Evolutionary conservation across 371 early-diverging fungal genomes (phyloP).

Genomic region (Mortierella sp.): DNA sequence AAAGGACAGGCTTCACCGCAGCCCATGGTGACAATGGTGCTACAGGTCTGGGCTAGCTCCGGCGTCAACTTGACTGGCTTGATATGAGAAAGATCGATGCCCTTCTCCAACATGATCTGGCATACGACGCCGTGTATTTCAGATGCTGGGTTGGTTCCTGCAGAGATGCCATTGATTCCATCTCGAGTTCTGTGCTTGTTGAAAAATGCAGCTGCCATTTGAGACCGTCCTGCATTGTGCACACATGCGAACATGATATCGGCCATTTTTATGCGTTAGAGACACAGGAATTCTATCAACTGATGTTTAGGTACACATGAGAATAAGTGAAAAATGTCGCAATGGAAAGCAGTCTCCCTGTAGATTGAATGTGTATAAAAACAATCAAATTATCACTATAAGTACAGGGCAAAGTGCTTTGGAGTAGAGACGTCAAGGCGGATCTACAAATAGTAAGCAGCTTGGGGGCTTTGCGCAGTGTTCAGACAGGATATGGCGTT

Average conservation of each 20-base stretch:
- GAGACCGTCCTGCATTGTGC: slow-evolving; percentile 50
- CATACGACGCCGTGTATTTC: slow-evolving; percentile 37
- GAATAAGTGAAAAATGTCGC: no score
- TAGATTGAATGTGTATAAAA: no score
- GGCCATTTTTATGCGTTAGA: not conserved
- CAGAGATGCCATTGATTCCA: slow-evolving; percentile 31
- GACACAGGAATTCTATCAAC: no score
- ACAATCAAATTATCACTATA: no score
- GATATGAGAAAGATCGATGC: slow-evolving; percentile 34
- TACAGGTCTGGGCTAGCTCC: slow-evolving; percentile 32
- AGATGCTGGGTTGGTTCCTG: slow-evolving; percentile 51
- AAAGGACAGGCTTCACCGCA: slow-evolving; percentile 57
- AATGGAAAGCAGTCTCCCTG: no score
- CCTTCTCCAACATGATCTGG: slow-evolving; percentile 36
- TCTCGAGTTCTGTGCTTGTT: slow-evolving; percentile 34
- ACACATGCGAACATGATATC: slow-evolving; percentile 50
- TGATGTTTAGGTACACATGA: no score
- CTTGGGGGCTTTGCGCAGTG: no score
- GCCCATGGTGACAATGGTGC: slow-evolving; percentile 57
- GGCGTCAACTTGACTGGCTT: slow-evolving; percentile 47
- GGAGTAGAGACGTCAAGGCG: no score
- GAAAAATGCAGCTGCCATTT: slow-evolving; percentile 54
- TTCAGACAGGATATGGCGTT: no score
- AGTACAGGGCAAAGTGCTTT: no score
- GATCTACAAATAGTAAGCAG: no score